A percentile compares a stretch with the other conserved stretches of the same genome.
These are phyloP conservation scores for Rhodotorula sp. DNA, from an alignment of 1,284 basidiomycete species.

Conservation along the genomic window DNA sequence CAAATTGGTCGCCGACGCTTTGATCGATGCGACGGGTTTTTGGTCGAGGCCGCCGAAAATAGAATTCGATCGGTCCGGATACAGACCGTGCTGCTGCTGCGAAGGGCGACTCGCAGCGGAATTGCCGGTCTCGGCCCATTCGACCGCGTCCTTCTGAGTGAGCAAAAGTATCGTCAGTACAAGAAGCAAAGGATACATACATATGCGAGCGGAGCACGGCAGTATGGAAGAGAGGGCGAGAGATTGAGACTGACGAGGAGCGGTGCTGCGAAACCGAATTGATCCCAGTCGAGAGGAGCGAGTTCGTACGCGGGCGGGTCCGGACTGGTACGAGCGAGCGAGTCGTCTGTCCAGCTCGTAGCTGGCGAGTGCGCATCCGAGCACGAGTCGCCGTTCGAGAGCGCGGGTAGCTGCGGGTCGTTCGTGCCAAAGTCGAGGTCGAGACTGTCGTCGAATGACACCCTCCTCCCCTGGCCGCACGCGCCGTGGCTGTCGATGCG, in stretches of 20 bases:
- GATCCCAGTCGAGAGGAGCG: background rate
- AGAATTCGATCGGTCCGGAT: background rate
- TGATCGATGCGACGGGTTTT: background rate
- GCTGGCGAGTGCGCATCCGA: conserved; percentile 14
- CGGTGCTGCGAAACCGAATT: background rate
- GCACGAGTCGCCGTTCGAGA: background rate
- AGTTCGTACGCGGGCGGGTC: background rate
- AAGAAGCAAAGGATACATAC: too few relatives aligned
- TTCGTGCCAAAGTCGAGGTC: background rate
- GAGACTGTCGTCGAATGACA: background rate
- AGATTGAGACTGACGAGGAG: background rate
- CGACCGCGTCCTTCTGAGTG: too few relatives aligned
- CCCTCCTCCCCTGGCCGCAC: background rate
- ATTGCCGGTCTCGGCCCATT: background rate
- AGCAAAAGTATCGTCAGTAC: too few relatives aligned
- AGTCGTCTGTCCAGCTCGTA: background rate
- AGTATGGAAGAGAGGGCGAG: too few relatives aligned
- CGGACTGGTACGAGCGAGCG: background rate
- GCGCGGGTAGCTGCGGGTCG: background rate
- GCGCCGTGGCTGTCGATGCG: background rate
- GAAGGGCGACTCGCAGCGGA: background rate
- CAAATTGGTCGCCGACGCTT: background rate
- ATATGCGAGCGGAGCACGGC: too few relatives aligned
- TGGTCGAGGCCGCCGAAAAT: background rate
- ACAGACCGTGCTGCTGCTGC: background rate